Base-by-base conservation (phyloP, 768 basidiomycete species). In the Boletus rubescentipes region DNA sequence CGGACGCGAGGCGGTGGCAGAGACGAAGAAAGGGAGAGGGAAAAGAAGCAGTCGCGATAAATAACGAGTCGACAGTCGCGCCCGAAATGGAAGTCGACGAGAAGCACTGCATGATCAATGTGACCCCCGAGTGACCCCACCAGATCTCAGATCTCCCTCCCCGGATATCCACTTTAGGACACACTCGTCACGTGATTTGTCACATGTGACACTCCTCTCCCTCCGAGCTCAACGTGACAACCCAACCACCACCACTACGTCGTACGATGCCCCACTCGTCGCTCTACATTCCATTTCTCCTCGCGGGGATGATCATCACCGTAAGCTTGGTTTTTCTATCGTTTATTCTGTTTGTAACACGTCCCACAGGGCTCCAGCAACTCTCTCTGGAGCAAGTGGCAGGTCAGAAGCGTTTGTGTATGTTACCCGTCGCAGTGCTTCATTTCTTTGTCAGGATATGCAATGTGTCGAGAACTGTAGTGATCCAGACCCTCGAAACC, bases 391-490 rank as follows among this genome's bases (percentile, higher is more conserved):
- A 80, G 78, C 70, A 92, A 92, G 71, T 93, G 82, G 81, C 91
- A 91, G 86, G 87, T 74, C 57, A 63, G 77, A 38, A 10, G 29
- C 26, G 2, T 15, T 18, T 10, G 11, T 9, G 15, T 21, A 9
- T 23, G 9, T 8, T 31, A 26, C 12, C n/a, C 16, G 30, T 18
- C 15, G 14, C 46, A 40, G 5, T 9, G 7, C 40, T 36, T 46
- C 49, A 62, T 55, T 54, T 29, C 38, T 18, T 34, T 44, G 46
- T 12, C 56, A 89, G 86, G 96, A 98, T 70, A 96, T 97, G 91
- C 93, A 97, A 85, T 98, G 96, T 67, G 95, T 98, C 40, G 93
- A 93, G 79, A 90, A 95, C 71, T 98, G 96, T 69, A 68, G 70
- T 43, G 79, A 86, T 59, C 80, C 81, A 35, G 75, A 91, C 70